Evolutionary conservation across 441 rosid species (phyloP).

Genomic region (Croton setiger): DNA sequence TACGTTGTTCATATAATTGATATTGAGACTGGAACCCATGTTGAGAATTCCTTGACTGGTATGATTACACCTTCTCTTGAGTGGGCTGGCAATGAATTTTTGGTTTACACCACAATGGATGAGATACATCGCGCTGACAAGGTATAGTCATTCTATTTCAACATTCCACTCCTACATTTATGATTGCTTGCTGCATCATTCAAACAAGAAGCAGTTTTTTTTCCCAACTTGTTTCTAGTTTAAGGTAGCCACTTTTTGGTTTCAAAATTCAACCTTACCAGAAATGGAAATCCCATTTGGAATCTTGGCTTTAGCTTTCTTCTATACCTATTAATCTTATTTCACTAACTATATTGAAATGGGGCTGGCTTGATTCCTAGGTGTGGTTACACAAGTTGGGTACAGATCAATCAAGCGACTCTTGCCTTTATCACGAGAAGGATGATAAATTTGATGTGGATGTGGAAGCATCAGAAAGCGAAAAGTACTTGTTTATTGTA

Average conservation of each 20-base stretch:
- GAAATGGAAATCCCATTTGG: neutral
- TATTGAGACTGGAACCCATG: constrained; percentile 45
- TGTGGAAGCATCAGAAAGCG: constrained; percentile 71
- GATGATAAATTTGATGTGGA: constrained; percentile 77
- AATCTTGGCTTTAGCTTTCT: neutral
- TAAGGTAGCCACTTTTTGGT: neutral
- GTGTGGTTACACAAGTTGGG: constrained; percentile 91
- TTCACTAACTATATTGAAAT: neutral
- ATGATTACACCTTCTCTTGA: constrained; percentile 43
- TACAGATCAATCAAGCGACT: constrained; percentile 59
- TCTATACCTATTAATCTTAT: neutral
- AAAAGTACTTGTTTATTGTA: constrained; percentile 58
- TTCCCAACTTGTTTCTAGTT: too few species aligned
- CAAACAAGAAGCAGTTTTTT: neutral
- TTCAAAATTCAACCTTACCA: neutral
- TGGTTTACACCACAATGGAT: constrained; percentile 82
- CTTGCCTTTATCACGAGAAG: constrained; percentile 81
- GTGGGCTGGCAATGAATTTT: constrained; percentile 83
- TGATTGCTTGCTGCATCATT: constrained; percentile 8
- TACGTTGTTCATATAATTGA: constrained; percentile 60
- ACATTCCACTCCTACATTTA: neutral
- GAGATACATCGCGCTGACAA: constrained; percentile 82
- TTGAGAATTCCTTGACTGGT: constrained; percentile 53
- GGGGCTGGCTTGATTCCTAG: constrained; percentile 36
- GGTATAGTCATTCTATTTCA: constrained; percentile 36